These are phyloP conservation scores for Pyrus pyrifolia DNA, from an alignment of 306 rosid species.

Conservation along the genomic window DNA sequence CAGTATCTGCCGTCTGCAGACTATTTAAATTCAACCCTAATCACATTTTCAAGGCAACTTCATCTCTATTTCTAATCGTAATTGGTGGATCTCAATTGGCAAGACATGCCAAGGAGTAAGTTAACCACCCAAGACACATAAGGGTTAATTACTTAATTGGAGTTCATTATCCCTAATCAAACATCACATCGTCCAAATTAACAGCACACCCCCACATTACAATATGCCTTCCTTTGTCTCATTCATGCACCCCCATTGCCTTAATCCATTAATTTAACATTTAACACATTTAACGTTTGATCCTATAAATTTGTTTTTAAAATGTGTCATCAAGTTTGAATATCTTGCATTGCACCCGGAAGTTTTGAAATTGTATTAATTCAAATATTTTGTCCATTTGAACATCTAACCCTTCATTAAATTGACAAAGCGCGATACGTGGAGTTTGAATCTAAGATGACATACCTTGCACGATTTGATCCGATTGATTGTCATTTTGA, in stretches of 20 bases:
- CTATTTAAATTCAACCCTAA: slow-evolving; percentile 22
- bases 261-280: slow-evolving; percentile 21
- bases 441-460: no score
- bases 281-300: no score
- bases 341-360: no score
- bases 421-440: no score
- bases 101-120: slow-evolving; percentile 35
- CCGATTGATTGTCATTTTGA: no score
- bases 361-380: no score
- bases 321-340: no score
- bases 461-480: no score
- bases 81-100: slow-evolving; percentile 23
- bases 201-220: slow-evolving; percentile 55
- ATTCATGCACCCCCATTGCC: slow-evolving; percentile 21
- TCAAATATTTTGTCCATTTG: no score
- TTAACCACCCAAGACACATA: slow-evolving; percentile 44
- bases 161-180: slow-evolving; percentile 32
- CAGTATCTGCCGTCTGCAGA: slow-evolving; percentile 50
- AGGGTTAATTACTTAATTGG: slow-evolving; percentile 22
- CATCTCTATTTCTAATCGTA: slow-evolving; percentile 24
- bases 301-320: no score
- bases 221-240: slow-evolving; percentile 71
- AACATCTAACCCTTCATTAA: no score
- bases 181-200: slow-evolving; percentile 72
- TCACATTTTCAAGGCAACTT: slow-evolving; percentile 21